Percentiles rank a stretch among this genome's conserved stretches.
These are phyloP conservation scores for Xylaria sp. DNA, from an alignment of 2,329 filamentous ascomycete species.

Conservation along the genomic window DNA sequence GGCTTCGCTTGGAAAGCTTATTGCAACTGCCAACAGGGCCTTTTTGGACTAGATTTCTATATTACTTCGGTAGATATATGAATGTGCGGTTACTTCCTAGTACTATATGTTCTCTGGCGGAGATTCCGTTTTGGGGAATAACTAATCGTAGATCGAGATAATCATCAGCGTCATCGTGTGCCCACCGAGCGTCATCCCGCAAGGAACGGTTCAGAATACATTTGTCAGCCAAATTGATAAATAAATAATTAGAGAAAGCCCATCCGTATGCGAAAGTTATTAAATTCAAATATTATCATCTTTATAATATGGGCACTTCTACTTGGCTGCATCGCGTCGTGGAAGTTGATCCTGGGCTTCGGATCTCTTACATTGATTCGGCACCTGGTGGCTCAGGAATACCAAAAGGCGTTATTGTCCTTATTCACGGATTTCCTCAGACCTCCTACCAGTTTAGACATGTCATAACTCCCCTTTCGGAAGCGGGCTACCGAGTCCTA, in stretches of 20 bases:
- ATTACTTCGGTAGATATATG: too few species aligned
- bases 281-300: neutral
- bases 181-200: neutral
- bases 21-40: too few species aligned
- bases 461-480: neutral
- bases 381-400: neutral
- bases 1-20: too few species aligned
- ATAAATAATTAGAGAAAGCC: neutral
- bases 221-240: neutral
- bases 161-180: neutral
- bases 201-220: neutral
- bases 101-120: too few species aligned
- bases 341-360: neutral
- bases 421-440: neutral
- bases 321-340: neutral
- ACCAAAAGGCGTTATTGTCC: neutral
- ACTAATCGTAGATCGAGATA: neutral
- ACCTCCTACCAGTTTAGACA: neutral
- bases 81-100: too few species aligned
- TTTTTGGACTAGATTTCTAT: too few species aligned
- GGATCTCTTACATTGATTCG: neutral
- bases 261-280: neutral
- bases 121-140: too few species aligned
- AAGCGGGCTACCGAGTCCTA: neutral
- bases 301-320: neutral